phyloP scores from a whole-genome alignment of 371 early-diverging fungal genomes.

The Mucor irregularis region DNA sequence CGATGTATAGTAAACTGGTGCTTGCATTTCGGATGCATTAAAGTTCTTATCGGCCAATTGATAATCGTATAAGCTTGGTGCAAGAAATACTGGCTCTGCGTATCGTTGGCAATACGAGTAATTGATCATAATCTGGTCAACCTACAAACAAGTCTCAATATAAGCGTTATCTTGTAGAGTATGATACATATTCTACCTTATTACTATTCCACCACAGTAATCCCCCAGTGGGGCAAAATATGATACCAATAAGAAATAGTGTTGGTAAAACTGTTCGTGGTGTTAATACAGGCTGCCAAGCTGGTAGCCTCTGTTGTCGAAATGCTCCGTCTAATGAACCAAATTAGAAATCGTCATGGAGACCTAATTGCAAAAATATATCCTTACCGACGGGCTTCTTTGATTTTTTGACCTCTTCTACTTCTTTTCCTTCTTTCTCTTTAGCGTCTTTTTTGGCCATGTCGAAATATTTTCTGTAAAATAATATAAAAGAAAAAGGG shows the following conservation, averaged over 20 bases:
- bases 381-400: slow-evolving; percentile 38
- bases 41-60: slow-evolving; percentile 16
- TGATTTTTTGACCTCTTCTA: slow-evolving; percentile 1
- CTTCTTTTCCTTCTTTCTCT: background rate
- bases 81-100: slow-evolving; percentile 32
- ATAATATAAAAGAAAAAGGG: background rate
- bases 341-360: background rate
- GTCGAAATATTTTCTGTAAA: background rate
- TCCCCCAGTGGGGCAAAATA: slow-evolving; percentile 93
- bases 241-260: slow-evolving; percentile 85
- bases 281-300: slow-evolving; percentile 97
- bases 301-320: slow-evolving; percentile 95
- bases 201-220: slow-evolving; percentile 74
- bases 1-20: slow-evolving; percentile 35
- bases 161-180: too few species aligned
- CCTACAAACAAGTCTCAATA: too few species aligned
- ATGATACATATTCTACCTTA: too few species aligned
- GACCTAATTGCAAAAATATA: too few species aligned
- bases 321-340: slow-evolving; percentile 86
- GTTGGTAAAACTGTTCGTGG: slow-evolving; percentile 93
- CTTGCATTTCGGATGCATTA: slow-evolving; percentile 14
- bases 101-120: slow-evolving; percentile 82
- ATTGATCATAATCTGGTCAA: slow-evolving; percentile 84
- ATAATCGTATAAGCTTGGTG: slow-evolving; percentile 18
- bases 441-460: too few species aligned